phyloP scores from a whole-genome alignment of 306 rosid species.

The Bauhinia variegata region DNA sequence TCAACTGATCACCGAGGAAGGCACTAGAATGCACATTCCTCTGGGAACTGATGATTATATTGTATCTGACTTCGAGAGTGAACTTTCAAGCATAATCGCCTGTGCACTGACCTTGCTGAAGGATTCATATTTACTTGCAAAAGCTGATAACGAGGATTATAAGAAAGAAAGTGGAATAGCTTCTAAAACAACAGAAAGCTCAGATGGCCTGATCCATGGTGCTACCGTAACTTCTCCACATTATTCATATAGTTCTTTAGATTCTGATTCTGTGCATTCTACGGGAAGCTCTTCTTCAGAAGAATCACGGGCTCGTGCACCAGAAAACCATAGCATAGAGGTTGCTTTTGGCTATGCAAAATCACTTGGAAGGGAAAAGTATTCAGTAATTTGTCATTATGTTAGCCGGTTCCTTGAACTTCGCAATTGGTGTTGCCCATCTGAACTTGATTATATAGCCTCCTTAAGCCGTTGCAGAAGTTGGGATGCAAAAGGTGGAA shows the following conservation, averaged over 20 bases:
- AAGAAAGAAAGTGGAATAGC: conserved; percentile 44
- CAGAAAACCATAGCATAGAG: conserved; percentile 64
- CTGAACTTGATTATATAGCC: conserved; percentile 86
- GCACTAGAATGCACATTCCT: conserved; percentile 80
- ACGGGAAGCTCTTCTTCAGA: conserved; percentile 58
- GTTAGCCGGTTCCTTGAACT: conserved; percentile 83
- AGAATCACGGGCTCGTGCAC: conserved; percentile 59
- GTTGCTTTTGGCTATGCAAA: conserved; percentile 63
- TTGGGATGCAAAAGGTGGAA: conserved; percentile 99
- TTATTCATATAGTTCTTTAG: conserved; percentile 53
- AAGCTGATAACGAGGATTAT: conserved; percentile 40
- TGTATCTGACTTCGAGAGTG: conserved; percentile 78
- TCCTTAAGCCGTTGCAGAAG: conserved; percentile 89
- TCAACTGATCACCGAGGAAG: conserved; percentile 75
- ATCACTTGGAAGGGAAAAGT: conserved; percentile 82
- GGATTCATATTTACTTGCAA: conserved; percentile 62
- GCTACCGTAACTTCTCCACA: conserved; percentile 39
- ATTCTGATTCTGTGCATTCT: conserved; percentile 65
- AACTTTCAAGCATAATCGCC: conserved; percentile 89
- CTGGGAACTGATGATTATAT: conserved; percentile 58
- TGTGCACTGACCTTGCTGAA: conserved; percentile 78
- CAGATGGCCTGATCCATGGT: conserved; percentile 46
- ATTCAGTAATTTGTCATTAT: conserved; percentile 79
- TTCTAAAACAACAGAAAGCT: conserved; percentile 53
- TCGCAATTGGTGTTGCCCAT: conserved; percentile 69